Base-by-base conservation (phyloP, 306 rosid species). In the Begonia fuchsioides region DNA sequence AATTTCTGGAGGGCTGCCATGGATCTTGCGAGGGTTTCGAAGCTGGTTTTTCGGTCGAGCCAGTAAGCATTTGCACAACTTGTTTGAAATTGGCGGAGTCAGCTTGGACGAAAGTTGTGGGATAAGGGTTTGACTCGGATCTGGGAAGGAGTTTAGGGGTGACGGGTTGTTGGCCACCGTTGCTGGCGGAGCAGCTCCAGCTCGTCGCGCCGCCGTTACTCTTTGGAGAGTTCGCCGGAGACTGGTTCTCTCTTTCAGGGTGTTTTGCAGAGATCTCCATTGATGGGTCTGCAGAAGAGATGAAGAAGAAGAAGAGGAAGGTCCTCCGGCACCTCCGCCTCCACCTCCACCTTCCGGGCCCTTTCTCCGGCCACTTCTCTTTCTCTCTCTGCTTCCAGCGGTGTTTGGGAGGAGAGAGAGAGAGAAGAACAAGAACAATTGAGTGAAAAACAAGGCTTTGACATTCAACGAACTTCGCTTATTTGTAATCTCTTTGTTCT, bases 61-160 rank as follows among this genome's bases (percentile, higher is more conserved):
- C 98, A 0, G 98, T 90, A 54, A 90, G 82, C 95, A 85, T 81
- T 74, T 90, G 98, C 62, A 90, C 98, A 1, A 90, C 98, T 2
- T 85, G 95, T 53, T 90, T 90, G 93, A 90, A 90, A 62, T 60
- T 85, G 16, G 95, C 55, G 48, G 94, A 64, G 59, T 90, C 94
- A 2, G 98, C 98, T 53, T 90, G 98, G 10, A 90, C 95, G 61
- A 90, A 90, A 32, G 98, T 90, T 0, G 98, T 90, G 17, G 98
- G 95, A 43, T 90, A 85, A 6, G 98, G 95, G 44, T 77, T 75
- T 46, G 83, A 54, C 47, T 90, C 98, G 79, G 98, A 85, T 90
- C 98, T 85, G 71, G 94, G 98, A 0, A 73, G 16, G 51, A 73
- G 71, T 26, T 73, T 84, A 1, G 86, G 90, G 12, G 93, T 73